Conservation (phyloP, 2,329 filamentous ascomycete species). For the Plenodomus tracheiphilus region DNA sequence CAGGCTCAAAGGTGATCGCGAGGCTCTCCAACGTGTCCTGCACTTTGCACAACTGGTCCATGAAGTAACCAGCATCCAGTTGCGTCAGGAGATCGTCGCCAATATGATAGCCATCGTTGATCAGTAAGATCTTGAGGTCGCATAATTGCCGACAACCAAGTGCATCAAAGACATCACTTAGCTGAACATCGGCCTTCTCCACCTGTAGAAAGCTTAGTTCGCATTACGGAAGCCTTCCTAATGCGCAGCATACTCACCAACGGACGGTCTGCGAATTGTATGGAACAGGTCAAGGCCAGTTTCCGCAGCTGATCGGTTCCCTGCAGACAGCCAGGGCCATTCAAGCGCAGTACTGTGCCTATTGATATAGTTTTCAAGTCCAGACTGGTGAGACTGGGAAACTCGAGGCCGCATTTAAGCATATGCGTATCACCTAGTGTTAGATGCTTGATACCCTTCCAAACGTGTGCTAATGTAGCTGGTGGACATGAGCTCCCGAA, state of each 20-base stretch:
- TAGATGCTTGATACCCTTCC: slow-evolving; percentile 15
- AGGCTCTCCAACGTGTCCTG: slow-evolving; percentile 12
- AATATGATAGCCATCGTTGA: slow-evolving; percentile 21
- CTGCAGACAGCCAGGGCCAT: slow-evolving; percentile 25
- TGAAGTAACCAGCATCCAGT: slow-evolving; percentile 16
- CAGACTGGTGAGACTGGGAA: slow-evolving; percentile 17
- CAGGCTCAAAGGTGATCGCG: slow-evolving; percentile 15
- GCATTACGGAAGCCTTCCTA: not conserved
- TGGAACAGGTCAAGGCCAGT: slow-evolving; percentile 16
- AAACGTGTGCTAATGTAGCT: slow-evolving; percentile 1
- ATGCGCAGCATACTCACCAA: slow-evolving; percentile 1
- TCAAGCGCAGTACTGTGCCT: slow-evolving; percentile 19
- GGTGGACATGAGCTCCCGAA: slow-evolving; percentile 20
- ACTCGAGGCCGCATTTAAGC: slow-evolving; percentile 16
- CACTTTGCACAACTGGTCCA: slow-evolving; percentile 17
- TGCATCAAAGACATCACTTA: slow-evolving; percentile 23
- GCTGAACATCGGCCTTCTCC: slow-evolving; percentile 14
- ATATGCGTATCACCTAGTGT: slow-evolving; percentile 18
- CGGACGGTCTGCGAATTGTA: slow-evolving; percentile 21
- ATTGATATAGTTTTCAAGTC: slow-evolving; percentile 18
- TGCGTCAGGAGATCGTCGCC: slow-evolving; percentile 12
- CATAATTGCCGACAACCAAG: slow-evolving; percentile 17
- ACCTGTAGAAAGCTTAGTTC: not conserved
- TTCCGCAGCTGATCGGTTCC: slow-evolving; percentile 16
- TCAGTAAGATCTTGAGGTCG: slow-evolving; percentile 17